A percentile compares a stretch with the other conserved stretches of the same genome.
These are phyloP conservation scores for Gossypium thurberi DNA, from an alignment of 345 rosid genomes.

Conservation along the genomic window DNA sequence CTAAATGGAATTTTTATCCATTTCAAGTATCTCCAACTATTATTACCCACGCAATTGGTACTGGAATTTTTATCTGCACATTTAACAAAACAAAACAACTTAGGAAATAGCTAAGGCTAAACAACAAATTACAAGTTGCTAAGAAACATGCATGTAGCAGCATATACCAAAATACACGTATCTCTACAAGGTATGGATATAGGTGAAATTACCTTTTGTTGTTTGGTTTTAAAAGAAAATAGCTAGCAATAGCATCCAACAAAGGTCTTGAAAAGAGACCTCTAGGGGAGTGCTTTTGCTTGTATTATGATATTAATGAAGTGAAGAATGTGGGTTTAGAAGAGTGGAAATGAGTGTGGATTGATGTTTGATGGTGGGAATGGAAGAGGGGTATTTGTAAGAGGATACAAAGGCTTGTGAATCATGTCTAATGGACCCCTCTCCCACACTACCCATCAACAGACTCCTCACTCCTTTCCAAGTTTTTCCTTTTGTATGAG, in stretches of 20 bases:
- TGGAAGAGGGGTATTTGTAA: constrained; percentile 35
- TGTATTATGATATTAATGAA: background rate
- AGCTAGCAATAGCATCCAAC: background rate
- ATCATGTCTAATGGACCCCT: background rate
- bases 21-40: constrained; percentile 30
- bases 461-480: background rate
- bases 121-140: constrained; percentile 2
- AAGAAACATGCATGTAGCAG: background rate
- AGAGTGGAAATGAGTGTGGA: background rate
- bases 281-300: background rate
- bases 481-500: too few species aligned
- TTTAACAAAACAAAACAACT: background rate
- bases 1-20: too few species aligned
- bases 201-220: background rate
- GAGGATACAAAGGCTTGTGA: constrained; percentile 1
- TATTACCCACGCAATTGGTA: background rate
- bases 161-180: background rate
- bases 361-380: constrained; percentile 17
- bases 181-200: background rate
- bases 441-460: background rate
- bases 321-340: background rate
- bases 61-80: constrained; percentile 22
- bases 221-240: background rate
- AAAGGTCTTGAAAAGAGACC: background rate
- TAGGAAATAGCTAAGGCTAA: background rate